Percentiles rank a stretch among this genome's conserved stretches.
Evolutionary conservation across 345 rosid genomes (phyloP).

Genomic region (Salix arbutifolia): DNA sequence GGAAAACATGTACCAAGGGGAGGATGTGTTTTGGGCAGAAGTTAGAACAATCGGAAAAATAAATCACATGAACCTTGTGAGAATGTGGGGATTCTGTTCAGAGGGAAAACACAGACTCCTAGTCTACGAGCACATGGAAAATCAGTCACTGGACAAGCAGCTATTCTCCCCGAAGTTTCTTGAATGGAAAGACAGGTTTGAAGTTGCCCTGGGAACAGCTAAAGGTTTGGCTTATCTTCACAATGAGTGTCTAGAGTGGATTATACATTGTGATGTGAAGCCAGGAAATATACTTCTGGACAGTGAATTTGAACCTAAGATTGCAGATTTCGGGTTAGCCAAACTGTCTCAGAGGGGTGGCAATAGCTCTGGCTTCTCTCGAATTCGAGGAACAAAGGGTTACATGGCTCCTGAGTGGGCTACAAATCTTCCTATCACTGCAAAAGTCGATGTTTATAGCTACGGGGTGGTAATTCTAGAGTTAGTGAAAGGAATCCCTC

Average conservation of each 20-base stretch:
- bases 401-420: conserved; percentile 6
- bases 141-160: not conserved
- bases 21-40: not conserved
- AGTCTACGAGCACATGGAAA: not conserved
- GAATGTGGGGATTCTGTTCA: conserved; percentile 10
- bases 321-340: conserved; percentile 14
- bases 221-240: conserved; percentile 16
- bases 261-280: conserved; percentile 16
- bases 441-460: conserved; percentile 17
- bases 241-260: conserved; percentile 17
- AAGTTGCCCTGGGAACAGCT: not conserved
- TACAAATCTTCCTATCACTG: conserved; percentile 2
- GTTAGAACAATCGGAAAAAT: conserved; percentile 3
- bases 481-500: conserved; percentile 10
- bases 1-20: not conserved
- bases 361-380: not conserved
- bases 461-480: conserved; percentile 15
- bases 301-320: not conserved
- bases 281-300: conserved; percentile 14
- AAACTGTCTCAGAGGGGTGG: not conserved
- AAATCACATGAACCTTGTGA: conserved; percentile 7
- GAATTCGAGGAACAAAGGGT: not conserved
- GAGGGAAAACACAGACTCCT: conserved; percentile 12
- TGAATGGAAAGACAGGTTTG: not conserved
- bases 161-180: not conserved